Conservation (phyloP, 306 rosid species). For the Hylodesmum podocarpum region DNA sequence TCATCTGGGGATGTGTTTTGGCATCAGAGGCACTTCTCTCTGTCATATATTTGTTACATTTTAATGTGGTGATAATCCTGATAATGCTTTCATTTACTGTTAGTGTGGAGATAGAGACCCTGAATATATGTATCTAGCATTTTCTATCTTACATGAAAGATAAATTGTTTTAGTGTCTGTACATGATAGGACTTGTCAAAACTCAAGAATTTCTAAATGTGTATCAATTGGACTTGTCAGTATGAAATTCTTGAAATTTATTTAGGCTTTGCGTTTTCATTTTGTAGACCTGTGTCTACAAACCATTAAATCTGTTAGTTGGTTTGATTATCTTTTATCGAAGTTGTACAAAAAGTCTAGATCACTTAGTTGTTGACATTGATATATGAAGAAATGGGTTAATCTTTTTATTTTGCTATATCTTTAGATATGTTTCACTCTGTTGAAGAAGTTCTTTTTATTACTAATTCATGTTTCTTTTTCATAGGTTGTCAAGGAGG, state of each 20-base stretch:
- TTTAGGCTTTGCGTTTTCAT: background rate
- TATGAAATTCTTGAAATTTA: constrained; percentile 8
- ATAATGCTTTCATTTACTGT: background rate
- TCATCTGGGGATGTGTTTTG: constrained; percentile 15
- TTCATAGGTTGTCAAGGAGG: constrained; percentile 80
- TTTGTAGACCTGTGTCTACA: constrained; percentile 4
- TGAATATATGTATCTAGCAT: background rate
- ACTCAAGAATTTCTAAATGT: background rate
- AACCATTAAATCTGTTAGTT: background rate
- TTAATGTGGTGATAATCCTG: background rate
- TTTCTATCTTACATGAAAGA: background rate
- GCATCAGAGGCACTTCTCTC: background rate
- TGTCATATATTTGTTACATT: background rate
- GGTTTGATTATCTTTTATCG: constrained; percentile 1
- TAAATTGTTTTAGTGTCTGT: background rate
- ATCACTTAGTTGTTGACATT: background rate
- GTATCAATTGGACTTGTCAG: background rate
- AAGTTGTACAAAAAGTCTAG: background rate
- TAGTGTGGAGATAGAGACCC: constrained; percentile 6
- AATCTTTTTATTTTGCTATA: background rate
- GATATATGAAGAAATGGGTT: constrained; percentile 2
- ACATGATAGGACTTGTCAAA: constrained; percentile 8
- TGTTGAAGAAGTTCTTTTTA: background rate
- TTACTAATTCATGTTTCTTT: constrained; percentile 18
- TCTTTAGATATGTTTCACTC: constrained; percentile 15